Conservation (phyloP, 176 grass and related monocot species). For the Oryza coarctata region DNA sequence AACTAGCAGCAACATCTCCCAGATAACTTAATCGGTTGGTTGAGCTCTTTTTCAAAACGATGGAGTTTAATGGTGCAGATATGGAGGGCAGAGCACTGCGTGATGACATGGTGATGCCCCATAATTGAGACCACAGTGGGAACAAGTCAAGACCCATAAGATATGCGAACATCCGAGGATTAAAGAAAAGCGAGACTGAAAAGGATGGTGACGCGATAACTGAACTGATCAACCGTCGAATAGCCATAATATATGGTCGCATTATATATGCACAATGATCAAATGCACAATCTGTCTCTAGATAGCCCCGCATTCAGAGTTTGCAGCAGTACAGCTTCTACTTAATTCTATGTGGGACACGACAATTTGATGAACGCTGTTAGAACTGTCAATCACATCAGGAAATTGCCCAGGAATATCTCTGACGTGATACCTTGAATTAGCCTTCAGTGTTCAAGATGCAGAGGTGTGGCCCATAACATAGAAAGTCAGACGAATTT, state of each 20-base stretch:
- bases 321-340: background rate
- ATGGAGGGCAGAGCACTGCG: background rate
- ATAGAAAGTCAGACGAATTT: background rate
- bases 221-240: background rate
- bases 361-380: background rate
- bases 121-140: slow-evolving; percentile 39
- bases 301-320: background rate
- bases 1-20: background rate
- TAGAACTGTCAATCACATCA: slow-evolving; percentile 26
- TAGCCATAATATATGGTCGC: background rate
- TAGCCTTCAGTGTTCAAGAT: background rate
- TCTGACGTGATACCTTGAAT: slow-evolving; percentile 11
- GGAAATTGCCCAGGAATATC: slow-evolving; percentile 9
- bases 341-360: background rate
- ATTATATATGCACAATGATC: background rate
- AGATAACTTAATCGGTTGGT: slow-evolving; percentile 20
- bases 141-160: slow-evolving; percentile 27
- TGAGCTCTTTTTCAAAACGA: slow-evolving; percentile 41
- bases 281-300: background rate
- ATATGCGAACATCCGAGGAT: slow-evolving; percentile 16
- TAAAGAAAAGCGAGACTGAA: slow-evolving; percentile 30
- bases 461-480: background rate
- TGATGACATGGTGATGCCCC: slow-evolving; percentile 11
- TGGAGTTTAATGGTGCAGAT: background rate
- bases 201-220: slow-evolving; percentile 33